These are phyloP conservation scores for Artomyces pyxidatus DNA, from an alignment of 768 basidiomycete species.

Conservation along the genomic window DNA sequence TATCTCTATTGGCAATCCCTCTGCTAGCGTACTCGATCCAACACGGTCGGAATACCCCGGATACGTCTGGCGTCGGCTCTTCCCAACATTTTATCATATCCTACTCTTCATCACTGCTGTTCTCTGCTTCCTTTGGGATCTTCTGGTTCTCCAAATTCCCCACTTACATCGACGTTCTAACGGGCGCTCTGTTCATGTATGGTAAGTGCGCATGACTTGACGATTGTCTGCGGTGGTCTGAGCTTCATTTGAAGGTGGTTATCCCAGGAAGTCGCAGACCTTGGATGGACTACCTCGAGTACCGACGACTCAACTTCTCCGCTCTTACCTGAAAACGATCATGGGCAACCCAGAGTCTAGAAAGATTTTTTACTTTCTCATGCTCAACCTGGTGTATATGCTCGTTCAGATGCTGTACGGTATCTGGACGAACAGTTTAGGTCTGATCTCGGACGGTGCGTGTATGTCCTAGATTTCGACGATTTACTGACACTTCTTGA, in stretches of 20 bases:
- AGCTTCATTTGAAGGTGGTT: conserved; percentile 6
- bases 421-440: conserved; percentile 94
- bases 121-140: conserved; percentile 46
- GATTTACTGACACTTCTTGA: neutral
- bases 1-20: conserved; percentile 52
- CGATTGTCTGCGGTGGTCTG: too few species aligned
- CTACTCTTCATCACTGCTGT: conserved; percentile 42
- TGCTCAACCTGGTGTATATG: conserved; percentile 95
- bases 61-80: conserved; percentile 39
- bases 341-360: conserved; percentile 87
- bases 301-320: conserved; percentile 26
- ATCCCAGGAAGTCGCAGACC: conserved; percentile 11
- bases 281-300: conserved; percentile 17
- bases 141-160: conserved; percentile 58
- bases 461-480: neutral
- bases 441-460: conserved; percentile 91
- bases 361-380: conserved; percentile 94
- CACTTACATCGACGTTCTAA: conserved; percentile 48
- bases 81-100: conserved; percentile 52
- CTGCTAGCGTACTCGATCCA: conserved; percentile 54
- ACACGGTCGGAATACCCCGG: conserved; percentile 45
- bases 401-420: conserved; percentile 95
- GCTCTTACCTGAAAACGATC: conserved; percentile 82
- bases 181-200: conserved; percentile 52
- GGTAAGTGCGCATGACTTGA: conserved; percentile 35